Conservation (phyloP, 495 filamentous ascomycete genomes). For the Hyaloscypha bicolor region DNA sequence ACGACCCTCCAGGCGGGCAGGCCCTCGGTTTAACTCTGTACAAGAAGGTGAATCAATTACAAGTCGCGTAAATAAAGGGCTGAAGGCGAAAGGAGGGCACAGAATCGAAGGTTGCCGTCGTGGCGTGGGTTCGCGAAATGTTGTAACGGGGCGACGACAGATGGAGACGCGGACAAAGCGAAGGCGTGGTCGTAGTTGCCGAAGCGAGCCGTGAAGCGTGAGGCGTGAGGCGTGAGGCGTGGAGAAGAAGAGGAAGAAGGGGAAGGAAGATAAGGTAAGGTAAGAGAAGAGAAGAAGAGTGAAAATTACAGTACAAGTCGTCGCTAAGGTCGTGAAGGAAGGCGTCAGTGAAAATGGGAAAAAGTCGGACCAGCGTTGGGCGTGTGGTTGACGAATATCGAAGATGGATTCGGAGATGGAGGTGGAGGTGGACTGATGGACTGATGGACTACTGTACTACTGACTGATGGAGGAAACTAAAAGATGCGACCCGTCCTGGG, state of each 20-base stretch:
- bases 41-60: conserved; percentile 27
- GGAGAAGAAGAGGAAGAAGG: conserved; percentile 10
- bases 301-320: conserved; percentile 1
- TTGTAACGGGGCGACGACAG: neutral
- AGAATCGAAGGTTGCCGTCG: conserved; percentile 34
- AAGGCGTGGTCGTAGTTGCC: neutral
- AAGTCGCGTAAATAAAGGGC: conserved; percentile 28
- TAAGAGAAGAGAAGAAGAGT: conserved; percentile 14
- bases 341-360: conserved; percentile 13
- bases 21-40: conserved; percentile 22
- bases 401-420: neutral
- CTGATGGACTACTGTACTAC: too few species aligned
- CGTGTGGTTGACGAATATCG: neutral
- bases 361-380: conserved; percentile 3
- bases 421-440: neutral
- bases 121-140: conserved; percentile 21
- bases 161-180: neutral
- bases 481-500: too few species aligned
- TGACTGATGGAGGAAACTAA: too few species aligned
- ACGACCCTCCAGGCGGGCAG: conserved; percentile 29
- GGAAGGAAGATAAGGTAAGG: neutral
- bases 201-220: neutral
- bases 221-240: neutral
- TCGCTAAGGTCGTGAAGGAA: conserved; percentile 11
- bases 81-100: conserved; percentile 29